A percentile compares a stretch with the other conserved stretches of the same genome.
phyloP scores from a whole-genome alignment of 441 rosid species.

The Euphorbia celastroides region DNA sequence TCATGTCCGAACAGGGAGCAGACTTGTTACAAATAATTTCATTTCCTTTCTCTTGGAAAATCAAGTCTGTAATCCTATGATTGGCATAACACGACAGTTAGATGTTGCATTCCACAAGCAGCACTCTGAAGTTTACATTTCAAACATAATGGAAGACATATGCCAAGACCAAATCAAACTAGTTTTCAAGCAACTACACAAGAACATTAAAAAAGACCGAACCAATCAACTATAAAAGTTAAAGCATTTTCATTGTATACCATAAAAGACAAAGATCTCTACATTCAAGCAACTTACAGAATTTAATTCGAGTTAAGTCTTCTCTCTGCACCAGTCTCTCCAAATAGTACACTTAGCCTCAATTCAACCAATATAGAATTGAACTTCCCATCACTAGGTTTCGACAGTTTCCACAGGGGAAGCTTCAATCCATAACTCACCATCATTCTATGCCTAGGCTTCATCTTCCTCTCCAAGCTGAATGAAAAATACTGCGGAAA shows the following conservation, averaged over 20 bases:
- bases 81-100: no score
- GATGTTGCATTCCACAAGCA: no score
- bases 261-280: not conserved
- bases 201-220: no score
- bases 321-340: conserved; percentile 15
- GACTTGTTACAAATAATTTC: no score
- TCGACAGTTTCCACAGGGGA: conserved; percentile 69
- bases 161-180: not conserved
- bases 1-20: no score
- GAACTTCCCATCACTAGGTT: conserved; percentile 77
- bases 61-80: no score
- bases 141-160: no score
- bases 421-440: conserved; percentile 46
- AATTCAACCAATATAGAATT: conserved; percentile 46
- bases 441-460: conserved; percentile 66
- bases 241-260: not conserved
- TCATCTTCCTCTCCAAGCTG: conserved; percentile 83
- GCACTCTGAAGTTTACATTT: no score
- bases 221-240: no score
- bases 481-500: conserved; percentile 77
- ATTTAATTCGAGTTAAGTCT: conserved; percentile 17
- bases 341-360: conserved; percentile 29
- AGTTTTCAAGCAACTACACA: no score
- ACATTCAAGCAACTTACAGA: conserved; percentile 16
- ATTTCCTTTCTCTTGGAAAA: no score